These are phyloP conservation scores for Monosporozyma siamensis DNA, from an alignment of 805 yeast species.

Conservation along the genomic window DNA sequence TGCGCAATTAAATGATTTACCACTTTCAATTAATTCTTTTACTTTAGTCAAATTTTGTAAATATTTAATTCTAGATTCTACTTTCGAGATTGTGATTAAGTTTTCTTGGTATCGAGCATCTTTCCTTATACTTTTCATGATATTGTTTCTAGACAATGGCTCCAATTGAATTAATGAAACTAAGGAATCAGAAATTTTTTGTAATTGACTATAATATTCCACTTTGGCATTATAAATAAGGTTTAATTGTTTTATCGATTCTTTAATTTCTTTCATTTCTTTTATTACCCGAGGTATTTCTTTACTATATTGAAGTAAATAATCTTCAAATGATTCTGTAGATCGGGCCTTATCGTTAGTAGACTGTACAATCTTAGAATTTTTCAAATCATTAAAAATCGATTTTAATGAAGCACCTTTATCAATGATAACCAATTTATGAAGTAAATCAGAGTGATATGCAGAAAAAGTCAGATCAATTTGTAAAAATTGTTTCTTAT, in stretches of 20 bases:
- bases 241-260: constrained; percentile 44
- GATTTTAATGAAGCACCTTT: constrained; percentile 25
- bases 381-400: constrained; percentile 28
- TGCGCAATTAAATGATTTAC: constrained; percentile 43
- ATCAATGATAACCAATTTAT: constrained; percentile 13
- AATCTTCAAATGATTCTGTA: constrained; percentile 19
- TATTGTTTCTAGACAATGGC: constrained; percentile 9
- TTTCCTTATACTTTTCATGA: constrained; percentile 18
- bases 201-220: constrained; percentile 75
- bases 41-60: constrained; percentile 34
- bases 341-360: neutral
- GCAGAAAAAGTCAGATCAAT: constrained; percentile 22
- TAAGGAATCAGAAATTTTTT: constrained; percentile 77
- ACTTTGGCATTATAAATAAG: constrained; percentile 70
- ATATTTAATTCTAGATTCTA: constrained; percentile 40
- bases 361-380: constrained; percentile 17
- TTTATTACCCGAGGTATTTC: constrained; percentile 14
- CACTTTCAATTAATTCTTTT: constrained; percentile 22
- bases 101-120: constrained; percentile 17
- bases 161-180: constrained; percentile 35
- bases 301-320: constrained; percentile 17
- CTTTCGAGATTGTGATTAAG: constrained; percentile 19
- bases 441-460: constrained; percentile 25
- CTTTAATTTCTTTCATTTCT: constrained; percentile 27
- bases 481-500: constrained; percentile 11